A percentile compares a stretch with the other conserved stretches of the same genome.
Conservation (phyloP, 768 basidiomycete genomes). For the Tylopilus felleus region DNA sequence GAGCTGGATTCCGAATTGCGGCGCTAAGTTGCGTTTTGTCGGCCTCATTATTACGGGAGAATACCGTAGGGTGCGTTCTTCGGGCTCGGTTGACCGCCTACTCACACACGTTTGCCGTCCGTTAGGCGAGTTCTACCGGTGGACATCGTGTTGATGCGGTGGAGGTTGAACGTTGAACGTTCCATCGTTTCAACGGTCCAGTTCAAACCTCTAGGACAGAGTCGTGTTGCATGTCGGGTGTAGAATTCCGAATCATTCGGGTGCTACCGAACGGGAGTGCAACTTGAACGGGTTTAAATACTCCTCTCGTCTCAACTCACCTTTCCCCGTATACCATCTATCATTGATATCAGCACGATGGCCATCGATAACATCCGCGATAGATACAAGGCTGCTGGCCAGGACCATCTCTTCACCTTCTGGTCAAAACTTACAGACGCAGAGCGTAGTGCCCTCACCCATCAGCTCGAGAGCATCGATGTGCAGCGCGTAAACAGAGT, state of each 20-base stretch:
- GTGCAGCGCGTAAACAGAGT: conserved; percentile 90
- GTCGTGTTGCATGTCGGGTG: background rate
- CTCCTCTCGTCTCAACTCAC: background rate
- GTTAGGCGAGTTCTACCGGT: too few species aligned
- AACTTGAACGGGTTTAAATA: conserved; percentile 13
- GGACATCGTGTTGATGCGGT: too few species aligned
- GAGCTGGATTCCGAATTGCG: background rate
- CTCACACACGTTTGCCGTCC: background rate
- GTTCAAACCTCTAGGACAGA: too few species aligned
- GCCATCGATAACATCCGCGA: conserved; percentile 52
- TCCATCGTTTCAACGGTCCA: too few species aligned
- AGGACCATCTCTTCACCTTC: conserved; percentile 88
- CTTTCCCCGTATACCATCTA: background rate
- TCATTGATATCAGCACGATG: conserved; percentile 35
- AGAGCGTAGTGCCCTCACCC: conserved; percentile 60
- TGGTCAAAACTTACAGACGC: conserved; percentile 66
- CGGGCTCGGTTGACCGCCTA: background rate
- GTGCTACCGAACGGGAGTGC: conserved; percentile 18
- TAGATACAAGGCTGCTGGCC: conserved; percentile 75
- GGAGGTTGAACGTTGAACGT: background rate
- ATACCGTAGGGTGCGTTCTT: background rate
- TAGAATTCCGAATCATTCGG: conserved; percentile 11
- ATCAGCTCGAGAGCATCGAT: conserved; percentile 78
- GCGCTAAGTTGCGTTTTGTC: background rate
- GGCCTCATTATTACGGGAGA: background rate